Conservation (phyloP, 495 filamentous ascomycete genomes). For the Trichocladium uniseriatum region DNA sequence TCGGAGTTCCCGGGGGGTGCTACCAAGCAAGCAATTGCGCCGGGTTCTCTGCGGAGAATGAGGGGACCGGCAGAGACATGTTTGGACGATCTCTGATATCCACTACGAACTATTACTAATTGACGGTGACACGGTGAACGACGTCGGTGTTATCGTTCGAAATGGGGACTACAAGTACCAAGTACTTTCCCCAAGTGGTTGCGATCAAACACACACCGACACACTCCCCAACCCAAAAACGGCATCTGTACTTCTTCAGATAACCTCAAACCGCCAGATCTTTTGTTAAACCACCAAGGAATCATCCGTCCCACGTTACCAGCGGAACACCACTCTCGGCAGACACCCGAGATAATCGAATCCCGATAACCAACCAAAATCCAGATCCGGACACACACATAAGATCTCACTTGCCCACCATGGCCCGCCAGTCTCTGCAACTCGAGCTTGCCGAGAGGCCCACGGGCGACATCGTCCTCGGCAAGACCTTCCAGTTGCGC, state of each 20-base stretch:
- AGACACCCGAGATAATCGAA: too few species aligned
- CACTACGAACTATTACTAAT: background rate
- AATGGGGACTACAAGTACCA: background rate
- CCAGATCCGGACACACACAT: too few species aligned
- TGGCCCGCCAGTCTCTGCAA: constrained; percentile 35
- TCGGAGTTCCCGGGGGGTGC: background rate
- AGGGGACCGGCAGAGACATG: background rate
- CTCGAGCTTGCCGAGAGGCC: constrained; percentile 45
- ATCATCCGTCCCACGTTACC: too few species aligned
- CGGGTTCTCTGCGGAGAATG: background rate
- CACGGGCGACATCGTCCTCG: constrained; percentile 33
- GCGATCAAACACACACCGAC: too few species aligned
- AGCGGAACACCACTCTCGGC: too few species aligned
- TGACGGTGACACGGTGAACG: background rate
- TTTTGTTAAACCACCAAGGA: too few species aligned
- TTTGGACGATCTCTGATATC: background rate
- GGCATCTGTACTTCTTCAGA: too few species aligned
- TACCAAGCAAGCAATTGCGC: background rate
- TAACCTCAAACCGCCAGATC: too few species aligned
- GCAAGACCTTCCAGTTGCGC: constrained; percentile 46
- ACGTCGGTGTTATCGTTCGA: too few species aligned
- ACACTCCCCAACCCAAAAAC: too few species aligned
- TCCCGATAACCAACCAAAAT: too few species aligned
- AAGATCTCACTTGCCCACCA: too few species aligned
- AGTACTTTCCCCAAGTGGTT: background rate